Base-by-base conservation (phyloP, 2,329 filamentous ascomycete genomes). In the Botryotinia convoluta region DNA sequence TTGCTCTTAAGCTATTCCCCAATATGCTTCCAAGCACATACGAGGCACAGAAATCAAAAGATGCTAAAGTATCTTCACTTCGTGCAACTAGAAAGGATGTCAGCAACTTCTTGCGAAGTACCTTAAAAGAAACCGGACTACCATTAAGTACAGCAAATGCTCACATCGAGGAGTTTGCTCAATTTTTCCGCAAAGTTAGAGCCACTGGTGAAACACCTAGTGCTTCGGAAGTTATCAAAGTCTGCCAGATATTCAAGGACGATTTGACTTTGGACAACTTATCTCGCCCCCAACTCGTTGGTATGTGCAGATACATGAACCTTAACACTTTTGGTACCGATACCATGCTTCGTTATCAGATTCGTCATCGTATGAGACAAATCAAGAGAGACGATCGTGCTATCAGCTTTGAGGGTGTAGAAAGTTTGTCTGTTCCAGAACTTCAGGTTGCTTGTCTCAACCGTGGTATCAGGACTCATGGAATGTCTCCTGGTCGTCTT, bases 191-290 rank as follows among this genome's bases (percentile, higher is more conserved):
- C 82, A 99, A 99, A 86, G 89, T 98, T 75, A 88, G 96, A 71
- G 91, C 93, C 29, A 98, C 95, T 1, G 96, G 95, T 76, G 95
- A 98, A 85, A 87, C 92, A 63, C 96, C 96, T 1, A 96, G 93
- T 7, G 89, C 91, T 71, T 89, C 95, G 77, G 96, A 99, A 81
- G 94, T 99, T 76, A 97, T 99, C 86, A 97, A 96, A 84, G 95
- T 99, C 76, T 98, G 96, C 90, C 97, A 98, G 87, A 92, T 97
- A 77, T 99, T 99, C 89, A 97, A 96, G 83, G 96, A 99, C 81
- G 96, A 99, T 82, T 82, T 99, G 79, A 99, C 96, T 0, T 87
- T 99, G 45, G 96, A 99, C 89, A 99, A 99, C 84, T 85, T 99
- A 77, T 98, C 95, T 29, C 89, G 96, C 76, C 96, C 96, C 26